phyloP scores from a whole-genome alignment of 2,329 filamentous ascomycete genomes.

The Microdochium nivale region DNA sequence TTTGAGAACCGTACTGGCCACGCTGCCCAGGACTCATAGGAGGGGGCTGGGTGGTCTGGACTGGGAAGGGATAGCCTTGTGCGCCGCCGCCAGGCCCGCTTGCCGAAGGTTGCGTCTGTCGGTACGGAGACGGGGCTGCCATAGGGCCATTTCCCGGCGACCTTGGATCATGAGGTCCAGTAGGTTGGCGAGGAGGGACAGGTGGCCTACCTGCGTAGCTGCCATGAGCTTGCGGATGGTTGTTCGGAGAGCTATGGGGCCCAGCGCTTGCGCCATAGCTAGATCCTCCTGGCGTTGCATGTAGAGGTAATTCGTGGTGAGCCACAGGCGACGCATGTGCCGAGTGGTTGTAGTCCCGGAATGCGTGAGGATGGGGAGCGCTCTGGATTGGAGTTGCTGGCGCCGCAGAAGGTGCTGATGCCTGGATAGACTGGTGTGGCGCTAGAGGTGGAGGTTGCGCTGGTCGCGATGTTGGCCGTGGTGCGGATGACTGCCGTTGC shows the following conservation, averaged over 20 bases:
- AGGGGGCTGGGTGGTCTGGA: slow-evolving; percentile 23
- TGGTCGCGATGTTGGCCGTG: slow-evolving; percentile 13
- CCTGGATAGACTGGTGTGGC: slow-evolving; percentile 11
- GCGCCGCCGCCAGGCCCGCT: slow-evolving; percentile 25
- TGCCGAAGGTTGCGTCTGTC: slow-evolving; percentile 38
- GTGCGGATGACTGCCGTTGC: slow-evolving; percentile 9
- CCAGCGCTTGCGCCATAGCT: background rate
- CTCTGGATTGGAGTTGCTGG: slow-evolving; percentile 29
- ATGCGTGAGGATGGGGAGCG: slow-evolving; percentile 31
- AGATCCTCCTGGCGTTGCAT: slow-evolving; percentile 14
- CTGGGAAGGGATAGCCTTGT: slow-evolving; percentile 41
- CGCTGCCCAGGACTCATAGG: slow-evolving; percentile 42
- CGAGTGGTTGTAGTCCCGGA: slow-evolving; percentile 41
- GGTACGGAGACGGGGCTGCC: slow-evolving; percentile 38
- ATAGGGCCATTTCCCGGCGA: slow-evolving; percentile 38
- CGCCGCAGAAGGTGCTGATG: slow-evolving; percentile 16
- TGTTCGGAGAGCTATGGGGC: slow-evolving; percentile 14
- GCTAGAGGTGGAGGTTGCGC: slow-evolving; percentile 15
- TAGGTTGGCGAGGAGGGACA: slow-evolving; percentile 32
- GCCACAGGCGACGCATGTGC: slow-evolving; percentile 40
- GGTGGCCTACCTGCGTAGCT: slow-evolving; percentile 25
- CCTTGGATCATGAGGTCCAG: slow-evolving; percentile 36
- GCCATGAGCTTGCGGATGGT: slow-evolving; percentile 26
- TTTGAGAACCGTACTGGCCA: slow-evolving; percentile 39
- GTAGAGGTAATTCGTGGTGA: slow-evolving; percentile 34